phyloP scores from a whole-genome alignment of 306 rosid genomes.

The Rosa chinensis region DNA sequence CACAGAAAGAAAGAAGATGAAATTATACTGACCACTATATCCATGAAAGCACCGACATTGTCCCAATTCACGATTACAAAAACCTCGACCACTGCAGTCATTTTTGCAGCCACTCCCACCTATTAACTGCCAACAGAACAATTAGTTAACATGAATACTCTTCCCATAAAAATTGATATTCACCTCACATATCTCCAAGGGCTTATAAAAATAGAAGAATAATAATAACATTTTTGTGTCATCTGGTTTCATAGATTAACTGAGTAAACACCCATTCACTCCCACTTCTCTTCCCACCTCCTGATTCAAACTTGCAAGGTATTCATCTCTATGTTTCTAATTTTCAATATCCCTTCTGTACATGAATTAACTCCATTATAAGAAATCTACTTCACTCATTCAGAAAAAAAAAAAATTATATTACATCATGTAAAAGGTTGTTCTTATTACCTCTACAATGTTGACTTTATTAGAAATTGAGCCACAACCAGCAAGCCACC shows the following conservation, averaged over 20 bases:
- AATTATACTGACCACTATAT: slow-evolving; percentile 58
- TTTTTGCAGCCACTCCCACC: slow-evolving; percentile 71
- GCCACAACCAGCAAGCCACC: slow-evolving; percentile 88
- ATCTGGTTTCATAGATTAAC: background rate
- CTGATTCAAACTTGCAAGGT: background rate
- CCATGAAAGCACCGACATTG: slow-evolving; percentile 93
- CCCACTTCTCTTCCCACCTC: background rate
- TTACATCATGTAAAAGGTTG: background rate
- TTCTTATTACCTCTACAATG: slow-evolving; percentile 68
- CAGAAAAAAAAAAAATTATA: background rate
- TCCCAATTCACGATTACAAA: slow-evolving; percentile 85
- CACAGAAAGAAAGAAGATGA: background rate
- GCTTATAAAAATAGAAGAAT: background rate
- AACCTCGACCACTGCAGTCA: slow-evolving; percentile 77
- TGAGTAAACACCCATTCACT: background rate
- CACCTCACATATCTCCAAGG: slow-evolving; percentile 10
- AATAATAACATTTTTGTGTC: background rate
- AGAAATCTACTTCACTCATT: background rate
- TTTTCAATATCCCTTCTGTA: background rate
- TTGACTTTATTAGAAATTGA: slow-evolving; percentile 52
- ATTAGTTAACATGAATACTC: slow-evolving; percentile 8
- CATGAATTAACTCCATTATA: background rate
- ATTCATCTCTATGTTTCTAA: background rate
- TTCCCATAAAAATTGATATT: slow-evolving; percentile 6
- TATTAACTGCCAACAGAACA: slow-evolving; percentile 56